Evolutionary conservation across 192 early-diverging fungal species (phyloP), one percentile per base, ranked within the genome.

Genomic region (Chytriomyces hyalinus): DNA sequence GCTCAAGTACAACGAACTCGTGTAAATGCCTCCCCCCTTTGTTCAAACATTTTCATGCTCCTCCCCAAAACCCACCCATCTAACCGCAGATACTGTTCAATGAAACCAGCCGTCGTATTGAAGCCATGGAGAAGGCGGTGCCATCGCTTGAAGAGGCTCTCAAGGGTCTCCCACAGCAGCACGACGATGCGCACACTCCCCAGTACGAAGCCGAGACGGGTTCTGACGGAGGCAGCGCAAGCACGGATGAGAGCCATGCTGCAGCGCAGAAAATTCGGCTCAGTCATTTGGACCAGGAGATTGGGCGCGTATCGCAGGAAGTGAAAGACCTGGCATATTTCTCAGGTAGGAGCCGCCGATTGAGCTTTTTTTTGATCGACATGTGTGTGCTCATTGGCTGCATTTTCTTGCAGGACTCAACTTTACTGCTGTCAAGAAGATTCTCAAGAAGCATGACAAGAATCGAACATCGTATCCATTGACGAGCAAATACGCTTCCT

Each of bases 391-490:
- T n/a, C 47, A 13, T 36, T 65, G 26, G 63, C 1, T 26, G 11
- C 36, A 65, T 26, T 68, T 26, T 3, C 70, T 77, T 62, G 17
- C 53, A 7, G 8, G 66, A 9, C 51, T 82, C n/a, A 77, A 80
- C 70, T 44, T 72, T 13, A 81, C 78, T 10, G 81, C 73, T 28
- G 72, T 81, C 49, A 60, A 78, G 51, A 83, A 83, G 78, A 73
- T 96, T 78, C 89, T 97, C 80, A 97, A 97, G 84, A 97, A 97
- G 87, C 96, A 97, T 81, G 95, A 97, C 83, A 96, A 96, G 91
- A 87, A 92, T 80, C 73, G 73, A 15, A 93, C 95, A 22, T 89
- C 88, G 3, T 93, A 91, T 75, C 76, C 85, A 8, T 80, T 97
- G 46, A 87, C 91, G 67, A 89, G 90, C 17, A 85, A 92, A 78